Evolutionary conservation across 345 rosid species (phyloP).

Genomic region (Alliaria petiolata): DNA sequence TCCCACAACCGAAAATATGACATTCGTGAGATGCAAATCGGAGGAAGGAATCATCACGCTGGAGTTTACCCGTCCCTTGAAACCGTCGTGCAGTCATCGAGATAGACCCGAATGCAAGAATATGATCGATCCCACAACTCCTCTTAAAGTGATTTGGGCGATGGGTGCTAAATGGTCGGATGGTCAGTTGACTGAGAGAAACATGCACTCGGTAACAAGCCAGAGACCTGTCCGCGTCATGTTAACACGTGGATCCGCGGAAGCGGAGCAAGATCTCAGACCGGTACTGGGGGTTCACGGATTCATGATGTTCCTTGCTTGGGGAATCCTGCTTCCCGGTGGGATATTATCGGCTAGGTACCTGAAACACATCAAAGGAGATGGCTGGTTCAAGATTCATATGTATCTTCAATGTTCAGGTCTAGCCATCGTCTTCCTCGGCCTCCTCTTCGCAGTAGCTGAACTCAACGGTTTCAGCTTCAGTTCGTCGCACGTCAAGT

Average conservation of each 20-base stretch:
- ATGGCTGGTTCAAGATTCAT: slow-evolving; percentile 90
- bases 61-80: slow-evolving; percentile 80
- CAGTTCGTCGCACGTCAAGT: slow-evolving; percentile 73
- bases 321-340: slow-evolving; percentile 95
- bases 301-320: slow-evolving; percentile 99
- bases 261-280: slow-evolving; percentile 87
- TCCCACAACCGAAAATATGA: slow-evolving; percentile 78
- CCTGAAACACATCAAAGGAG: slow-evolving; percentile 90
- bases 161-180: slow-evolving; percentile 90
- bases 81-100: slow-evolving; percentile 54
- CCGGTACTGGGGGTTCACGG: slow-evolving; percentile 96
- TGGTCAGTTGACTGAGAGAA: slow-evolving; percentile 65
- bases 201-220: slow-evolving; percentile 90
- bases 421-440: slow-evolving; percentile 74
- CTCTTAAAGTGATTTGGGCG: slow-evolving; percentile 89
- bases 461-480: slow-evolving; percentile 75
- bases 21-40: slow-evolving; percentile 79
- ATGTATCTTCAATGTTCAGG: slow-evolving; percentile 91
- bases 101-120: slow-evolving; percentile 63
- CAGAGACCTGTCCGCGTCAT: slow-evolving; percentile 82
- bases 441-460: slow-evolving; percentile 88
- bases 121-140: slow-evolving; percentile 86
- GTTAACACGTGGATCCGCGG: slow-evolving; percentile 79
- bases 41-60: slow-evolving; percentile 90
- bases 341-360: slow-evolving; percentile 87